Base-by-base conservation (phyloP, 2,329 filamentous ascomycete species). In the Ilyonectria sp. region DNA sequence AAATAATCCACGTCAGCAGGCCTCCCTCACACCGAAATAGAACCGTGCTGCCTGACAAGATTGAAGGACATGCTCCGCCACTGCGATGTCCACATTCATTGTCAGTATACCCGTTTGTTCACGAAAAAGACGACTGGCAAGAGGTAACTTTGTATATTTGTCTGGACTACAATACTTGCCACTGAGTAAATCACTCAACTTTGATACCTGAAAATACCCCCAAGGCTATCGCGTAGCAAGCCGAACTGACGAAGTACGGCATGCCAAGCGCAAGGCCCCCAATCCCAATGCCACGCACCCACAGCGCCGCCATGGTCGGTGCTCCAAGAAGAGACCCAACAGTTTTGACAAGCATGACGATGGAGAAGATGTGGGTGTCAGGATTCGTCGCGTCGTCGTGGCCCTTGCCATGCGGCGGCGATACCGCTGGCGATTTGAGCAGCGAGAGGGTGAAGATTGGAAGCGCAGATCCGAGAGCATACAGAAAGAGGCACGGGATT, bases 301-400 rank as follows among this genome's bases (percentile, higher is more conserved):
- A 87, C 2, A 85, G 60, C 1, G 77, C 67, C 3, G 84, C 83
- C 84, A 86, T 86, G 9, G 84, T 70, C 1, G 84, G 83, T 2
- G 84, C 84, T 0, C 85, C 85, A 0, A 86, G 63, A 10, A 87
- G 77, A 7, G 84, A 84, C 4, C 85, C 85, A 0, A 83, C 75
- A 0, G 84, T 85, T 74, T 85, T 85, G 2, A 85, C 79, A 70
- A 87, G 78, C 84, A 86, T 86, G 15, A 85, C 84, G n/a, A 86
- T 81, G 2, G 85, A 84, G 63, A 86, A 86, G 2, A 86, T 77
- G 33, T 84, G 83, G 5, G 78, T 79, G 31, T 84, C 82, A 0
- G 79, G 72, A 15, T 81, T 78, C 0, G 46, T 63, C 60, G 44
- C 40, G 19, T 65, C 52, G 8, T 21, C 4, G 6, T 21, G 35